These are phyloP conservation scores for Cryptosporidium parvum DNA, from an alignment of 169 alveolate genomes.

Conservation along the genomic window DNA sequence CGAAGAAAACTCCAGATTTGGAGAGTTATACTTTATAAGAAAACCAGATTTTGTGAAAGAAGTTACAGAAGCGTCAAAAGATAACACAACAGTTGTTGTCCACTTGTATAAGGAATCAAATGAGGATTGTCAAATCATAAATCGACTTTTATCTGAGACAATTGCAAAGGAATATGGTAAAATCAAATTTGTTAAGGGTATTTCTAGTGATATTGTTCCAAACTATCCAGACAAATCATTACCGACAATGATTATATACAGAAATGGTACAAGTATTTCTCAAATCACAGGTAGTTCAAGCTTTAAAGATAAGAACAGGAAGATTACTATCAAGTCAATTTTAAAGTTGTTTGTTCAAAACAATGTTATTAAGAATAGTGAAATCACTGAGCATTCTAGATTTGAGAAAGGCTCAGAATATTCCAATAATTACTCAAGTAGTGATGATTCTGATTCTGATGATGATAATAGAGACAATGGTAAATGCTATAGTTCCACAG, in stretches of 20 bases:
- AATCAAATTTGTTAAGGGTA: conserved; percentile 83
- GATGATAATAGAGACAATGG: conserved; percentile 34
- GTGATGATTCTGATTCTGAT: background rate
- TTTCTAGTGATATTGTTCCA: conserved; percentile 79
- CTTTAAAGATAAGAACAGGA: conserved; percentile 28
- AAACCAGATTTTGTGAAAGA: conserved; percentile 77
- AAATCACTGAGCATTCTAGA: background rate
- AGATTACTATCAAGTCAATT: conserved; percentile 29
- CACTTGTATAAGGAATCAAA: conserved; percentile 80
- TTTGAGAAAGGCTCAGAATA: conserved; percentile 3
- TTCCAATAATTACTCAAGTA: background rate
- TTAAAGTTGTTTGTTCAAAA: conserved; percentile 15
- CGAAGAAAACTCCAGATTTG: conserved; percentile 74
- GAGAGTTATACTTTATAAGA: conserved; percentile 77
- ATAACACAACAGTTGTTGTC: conserved; percentile 80
- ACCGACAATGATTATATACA: conserved; percentile 83
- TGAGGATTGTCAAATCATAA: conserved; percentile 78
- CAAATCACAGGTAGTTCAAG: conserved; percentile 79
- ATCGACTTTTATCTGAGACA: conserved; percentile 64
- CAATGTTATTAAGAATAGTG: conserved; percentile 13
- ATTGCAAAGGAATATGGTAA: conserved; percentile 78
- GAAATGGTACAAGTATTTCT: conserved; percentile 80
- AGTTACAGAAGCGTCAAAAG: conserved; percentile 78
- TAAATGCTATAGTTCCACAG: conserved; percentile 63
- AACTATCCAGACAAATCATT: conserved; percentile 82